Conservation (phyloP, 2,329 filamentous ascomycete genomes). For the Fusarium sp. region DNA sequence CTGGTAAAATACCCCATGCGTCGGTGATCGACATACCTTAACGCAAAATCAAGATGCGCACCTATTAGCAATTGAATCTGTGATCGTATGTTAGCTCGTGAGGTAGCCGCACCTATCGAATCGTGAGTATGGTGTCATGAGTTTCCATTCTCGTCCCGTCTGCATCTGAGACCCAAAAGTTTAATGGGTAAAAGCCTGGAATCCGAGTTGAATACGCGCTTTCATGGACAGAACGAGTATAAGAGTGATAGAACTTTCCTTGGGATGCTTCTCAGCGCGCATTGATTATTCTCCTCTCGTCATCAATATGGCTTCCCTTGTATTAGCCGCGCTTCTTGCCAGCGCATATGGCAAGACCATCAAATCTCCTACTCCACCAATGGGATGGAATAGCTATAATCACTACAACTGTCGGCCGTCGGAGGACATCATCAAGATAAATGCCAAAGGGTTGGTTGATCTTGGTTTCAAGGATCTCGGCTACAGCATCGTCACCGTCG, state of each 20-base stretch:
- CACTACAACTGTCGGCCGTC: slow-evolving; percentile 43
- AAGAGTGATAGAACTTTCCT: not conserved
- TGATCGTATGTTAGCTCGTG: not conserved
- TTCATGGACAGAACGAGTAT: not conserved
- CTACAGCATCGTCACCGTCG: slow-evolving; percentile 65
- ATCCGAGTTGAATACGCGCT: not conserved
- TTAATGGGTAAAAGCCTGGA: not conserved
- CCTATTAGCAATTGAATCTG: not conserved
- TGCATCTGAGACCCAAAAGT: not conserved
- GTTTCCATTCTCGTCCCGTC: not conserved
- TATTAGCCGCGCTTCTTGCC: slow-evolving; percentile 6
- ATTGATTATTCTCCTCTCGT: not conserved
- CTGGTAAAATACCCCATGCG: not conserved
- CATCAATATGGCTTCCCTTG: slow-evolving; percentile 7
- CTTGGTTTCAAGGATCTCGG: slow-evolving; percentile 62
- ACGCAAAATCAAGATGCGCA: not conserved
- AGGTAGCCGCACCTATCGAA: not conserved
- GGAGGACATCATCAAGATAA: slow-evolving; percentile 47
- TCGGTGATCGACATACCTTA: not conserved
- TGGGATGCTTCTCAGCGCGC: accelerated
- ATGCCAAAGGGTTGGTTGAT: slow-evolving; percentile 63
- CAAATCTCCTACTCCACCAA: slow-evolving; percentile 51
- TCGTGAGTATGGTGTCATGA: not conserved
- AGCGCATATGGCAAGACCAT: slow-evolving; percentile 8
- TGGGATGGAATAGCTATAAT: slow-evolving; percentile 71